Conservation (phyloP, 306 rosid genomes). For the Hippophae gyantsensis region DNA sequence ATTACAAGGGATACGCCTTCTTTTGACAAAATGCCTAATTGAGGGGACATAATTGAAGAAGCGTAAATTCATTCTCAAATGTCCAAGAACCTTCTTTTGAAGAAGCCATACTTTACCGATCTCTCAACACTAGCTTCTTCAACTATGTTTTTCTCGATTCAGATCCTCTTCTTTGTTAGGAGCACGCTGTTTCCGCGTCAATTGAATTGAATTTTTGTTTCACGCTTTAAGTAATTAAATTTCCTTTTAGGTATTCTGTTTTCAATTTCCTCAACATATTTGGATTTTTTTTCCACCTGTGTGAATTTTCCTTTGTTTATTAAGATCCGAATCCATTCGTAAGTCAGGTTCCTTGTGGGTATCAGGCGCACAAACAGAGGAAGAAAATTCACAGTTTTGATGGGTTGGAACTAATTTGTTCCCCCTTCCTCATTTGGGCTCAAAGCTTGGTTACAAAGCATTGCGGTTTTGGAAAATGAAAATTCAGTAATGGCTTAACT, state of each 20-base stretch:
- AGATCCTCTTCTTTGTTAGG: too few relatives aligned
- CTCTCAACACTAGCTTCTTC: too few relatives aligned
- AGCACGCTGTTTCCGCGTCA: too few relatives aligned
- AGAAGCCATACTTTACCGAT: too few relatives aligned
- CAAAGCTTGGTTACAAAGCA: constrained; percentile 12
- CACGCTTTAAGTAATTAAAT: constrained; percentile 1
- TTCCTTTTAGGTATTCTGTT: neutral
- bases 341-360: constrained; percentile 13
- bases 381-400: constrained; percentile 6
- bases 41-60: too few relatives aligned
- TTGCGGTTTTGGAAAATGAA: constrained; percentile 1
- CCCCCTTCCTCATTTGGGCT: constrained; percentile 11
- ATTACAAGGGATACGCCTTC: too few relatives aligned
- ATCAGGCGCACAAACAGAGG: neutral
- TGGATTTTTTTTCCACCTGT: neutral
- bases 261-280: neutral
- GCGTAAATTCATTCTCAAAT: too few relatives aligned
- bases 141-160: too few relatives aligned
- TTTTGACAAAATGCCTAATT: too few relatives aligned
- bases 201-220: neutral
- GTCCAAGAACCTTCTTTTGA: too few relatives aligned
- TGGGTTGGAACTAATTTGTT: constrained; percentile 9
- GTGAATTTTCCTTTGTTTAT: neutral
- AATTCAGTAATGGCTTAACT: constrained; percentile 6
- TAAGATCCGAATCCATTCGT: constrained; percentile 36